Base-by-base conservation (phyloP, 2,329 filamentous ascomycete genomes). In the Colletotrichum tropicicola region DNA sequence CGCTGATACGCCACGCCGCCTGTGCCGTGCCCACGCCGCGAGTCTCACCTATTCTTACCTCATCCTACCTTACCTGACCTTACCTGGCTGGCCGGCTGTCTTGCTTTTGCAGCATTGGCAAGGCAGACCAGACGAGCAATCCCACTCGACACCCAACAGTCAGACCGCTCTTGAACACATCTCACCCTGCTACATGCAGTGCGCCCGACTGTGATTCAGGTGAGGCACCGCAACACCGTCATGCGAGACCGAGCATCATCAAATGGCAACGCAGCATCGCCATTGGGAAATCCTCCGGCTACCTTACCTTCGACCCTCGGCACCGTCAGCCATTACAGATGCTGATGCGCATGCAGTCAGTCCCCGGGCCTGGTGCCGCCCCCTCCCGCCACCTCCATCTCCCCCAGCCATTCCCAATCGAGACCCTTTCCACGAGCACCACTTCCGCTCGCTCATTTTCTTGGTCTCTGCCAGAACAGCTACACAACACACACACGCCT, bases 211-310 rank as follows among this genome's bases (percentile, higher is more conserved):
- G 48, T n/a, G 30, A 32, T 17, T 47, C 28, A 43, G 43, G 25
- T 5, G 12, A 35, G 10, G 32, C 27, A 39, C 10, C 28, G 25
- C 39, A 10, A 45, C 41, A 48, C 49, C 30, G 45, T 27, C 47
- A 52, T 19, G 4, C 56, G 56, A 59, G 35, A 27, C 37, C 35
- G n/a, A 45, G 27, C 37, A 44, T 43, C 27, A 13, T 39, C 43
- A 28, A 48, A 55, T 47, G 27, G 49, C 30, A 61, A 39, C 51
- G 41, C 43, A 32, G 25, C 25, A 23, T 43, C 32, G 5, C 28
- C 54, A 17, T 17, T 30, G 41, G 28, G 44, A 27, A 32, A 59
- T 59, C 47, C 58, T 47, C 41, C 30, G 41, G 28, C 39, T 49
- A 55, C 21, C 23, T 39, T 37, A 25, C n/a, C 21, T 30, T 55